Evolutionary conservation across 2,329 filamentous ascomycete species (phyloP), one percentile per base, ranked within the genome.

Genomic region (Stagonosporopsis chrysanthemi): DNA sequence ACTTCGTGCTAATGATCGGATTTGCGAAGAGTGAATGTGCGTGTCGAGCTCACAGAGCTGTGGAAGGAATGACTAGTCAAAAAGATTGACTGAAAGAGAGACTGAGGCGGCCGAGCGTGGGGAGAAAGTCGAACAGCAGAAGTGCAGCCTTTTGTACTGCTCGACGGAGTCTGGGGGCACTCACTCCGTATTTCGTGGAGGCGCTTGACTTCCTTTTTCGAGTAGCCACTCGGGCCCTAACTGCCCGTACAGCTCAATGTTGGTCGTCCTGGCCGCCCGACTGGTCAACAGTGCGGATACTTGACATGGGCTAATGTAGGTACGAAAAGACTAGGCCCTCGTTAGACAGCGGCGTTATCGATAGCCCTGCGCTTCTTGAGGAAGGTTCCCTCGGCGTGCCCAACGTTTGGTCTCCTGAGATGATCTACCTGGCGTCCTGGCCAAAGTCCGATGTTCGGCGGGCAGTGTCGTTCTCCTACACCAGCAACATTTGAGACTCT

Each of bases 21-120:
- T 61, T 45, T 55, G 46, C 47, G 41, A 60, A 60, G 55, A 63
- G 50, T 56, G 55, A 59, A 56, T 59, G 61, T 65, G 50, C 50
- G 52, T 36, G 46, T 60, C 67, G 33, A 71, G 70, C 70, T 70
- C 69, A 44, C 69, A 64, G 70, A 69, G 68, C 68, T 72, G 69
- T 64, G 41, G 58, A 70, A 70, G 53, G 66, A 69, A 59, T 62
- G 65, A 64, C 52, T 62, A 51, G 67, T 67, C 65, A 67, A 67
- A 52, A 52, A 33, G 31, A 62, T 39, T 62, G 66, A 69, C 66
- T 58, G 60, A 68, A 59, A 59, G 65, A 66, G 59, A 67, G 67
- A 69, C 61, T 66, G 57, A 46, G 50, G 56, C 56, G 56, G 36
- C 56, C 50, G 45, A 54, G 56, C 56, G 56, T 58, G 50, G 39